Conservation (phyloP, 192 early-diverging fungal genomes). For the Mortierella antarctica region DNA sequence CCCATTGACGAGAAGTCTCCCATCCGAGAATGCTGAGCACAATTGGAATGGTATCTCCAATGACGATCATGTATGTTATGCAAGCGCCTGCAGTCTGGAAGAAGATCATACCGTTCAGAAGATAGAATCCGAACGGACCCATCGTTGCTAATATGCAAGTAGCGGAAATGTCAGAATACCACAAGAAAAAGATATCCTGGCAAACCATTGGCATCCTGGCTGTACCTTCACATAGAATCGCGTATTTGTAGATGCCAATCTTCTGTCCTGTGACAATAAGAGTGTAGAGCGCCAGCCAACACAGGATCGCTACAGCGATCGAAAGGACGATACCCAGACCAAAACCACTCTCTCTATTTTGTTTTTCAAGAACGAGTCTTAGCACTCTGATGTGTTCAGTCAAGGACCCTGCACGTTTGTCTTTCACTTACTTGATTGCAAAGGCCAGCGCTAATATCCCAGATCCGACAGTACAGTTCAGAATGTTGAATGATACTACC, state of each 20-base stretch:
- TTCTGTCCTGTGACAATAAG: slow-evolving; percentile 66
- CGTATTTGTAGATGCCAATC: slow-evolving; percentile 63
- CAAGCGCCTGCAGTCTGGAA: slow-evolving; percentile 69
- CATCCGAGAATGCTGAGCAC: slow-evolving; percentile 44
- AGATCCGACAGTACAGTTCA: slow-evolving; percentile 77
- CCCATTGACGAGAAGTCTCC: slow-evolving; percentile 38
- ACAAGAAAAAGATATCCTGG: neutral
- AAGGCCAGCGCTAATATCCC: slow-evolving; percentile 76
- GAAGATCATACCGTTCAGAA: slow-evolving; percentile 65
- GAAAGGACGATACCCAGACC: slow-evolving; percentile 62
- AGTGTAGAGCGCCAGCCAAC: slow-evolving; percentile 60
- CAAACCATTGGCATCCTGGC: neutral
- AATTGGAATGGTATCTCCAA: slow-evolving; percentile 62
- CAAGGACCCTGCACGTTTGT: no score
- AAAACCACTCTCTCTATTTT: slow-evolving; percentile 62
- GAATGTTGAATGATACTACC: slow-evolving; percentile 66
- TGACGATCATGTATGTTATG: slow-evolving; percentile 71
- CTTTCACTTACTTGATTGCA: slow-evolving; percentile 61
- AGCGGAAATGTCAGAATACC: neutral
- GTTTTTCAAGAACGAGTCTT: neutral
- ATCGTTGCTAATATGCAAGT: slow-evolving; percentile 58
- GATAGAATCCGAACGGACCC: slow-evolving; percentile 61
- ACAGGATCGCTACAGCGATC: slow-evolving; percentile 58
- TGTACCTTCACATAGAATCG: slow-evolving; percentile 56
- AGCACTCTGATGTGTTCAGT: neutral